Conservation (phyloP, 2,329 filamentous ascomycete genomes). For the Aspergillus neotritici region DNA sequence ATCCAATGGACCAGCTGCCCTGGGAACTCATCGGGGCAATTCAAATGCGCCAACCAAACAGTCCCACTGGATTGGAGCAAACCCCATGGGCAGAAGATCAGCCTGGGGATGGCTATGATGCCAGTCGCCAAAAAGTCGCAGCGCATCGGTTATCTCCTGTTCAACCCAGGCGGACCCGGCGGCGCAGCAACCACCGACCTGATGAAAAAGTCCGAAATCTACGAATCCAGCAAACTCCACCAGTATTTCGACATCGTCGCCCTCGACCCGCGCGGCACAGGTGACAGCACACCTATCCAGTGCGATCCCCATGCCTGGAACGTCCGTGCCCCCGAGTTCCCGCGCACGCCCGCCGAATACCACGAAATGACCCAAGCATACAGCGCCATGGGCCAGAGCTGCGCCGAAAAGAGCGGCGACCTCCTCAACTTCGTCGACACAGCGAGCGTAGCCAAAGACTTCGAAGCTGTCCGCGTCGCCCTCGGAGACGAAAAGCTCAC, state of each 20-base stretch:
- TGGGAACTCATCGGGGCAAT: no score
- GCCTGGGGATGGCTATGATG: conserved; percentile 24
- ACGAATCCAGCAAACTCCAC: background rate
- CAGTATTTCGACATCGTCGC: conserved; percentile 40
- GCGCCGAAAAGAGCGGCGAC: conserved; percentile 34
- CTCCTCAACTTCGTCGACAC: conserved; percentile 43
- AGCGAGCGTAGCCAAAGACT: conserved; percentile 29
- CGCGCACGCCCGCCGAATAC: conserved; percentile 35
- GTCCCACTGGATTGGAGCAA: conserved; percentile 31
- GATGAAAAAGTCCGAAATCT: no score
- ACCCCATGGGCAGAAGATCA: conserved; percentile 23
- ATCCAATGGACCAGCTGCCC: no score
- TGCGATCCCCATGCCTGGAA: conserved; percentile 38
- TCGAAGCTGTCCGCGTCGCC: conserved; percentile 32
- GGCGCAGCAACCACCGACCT: background rate
- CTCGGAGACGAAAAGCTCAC: conserved; percentile 35
- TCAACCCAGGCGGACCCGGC: conserved; percentile 33
- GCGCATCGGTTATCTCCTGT: conserved; percentile 33
- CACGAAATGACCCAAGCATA: conserved; percentile 37
- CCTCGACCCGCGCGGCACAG: conserved; percentile 42
- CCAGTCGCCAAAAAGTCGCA: conserved; percentile 14
- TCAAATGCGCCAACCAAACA: no score
- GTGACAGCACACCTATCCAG: conserved; percentile 35
- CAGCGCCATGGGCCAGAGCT: conserved; percentile 37
- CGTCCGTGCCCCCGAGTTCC: conserved; percentile 33